Evolutionary conservation across 2,329 filamentous ascomycete species (phyloP), one percentile per base, ranked within the genome.

Genomic region (Cephalotrichum gorgonifer): DNA sequence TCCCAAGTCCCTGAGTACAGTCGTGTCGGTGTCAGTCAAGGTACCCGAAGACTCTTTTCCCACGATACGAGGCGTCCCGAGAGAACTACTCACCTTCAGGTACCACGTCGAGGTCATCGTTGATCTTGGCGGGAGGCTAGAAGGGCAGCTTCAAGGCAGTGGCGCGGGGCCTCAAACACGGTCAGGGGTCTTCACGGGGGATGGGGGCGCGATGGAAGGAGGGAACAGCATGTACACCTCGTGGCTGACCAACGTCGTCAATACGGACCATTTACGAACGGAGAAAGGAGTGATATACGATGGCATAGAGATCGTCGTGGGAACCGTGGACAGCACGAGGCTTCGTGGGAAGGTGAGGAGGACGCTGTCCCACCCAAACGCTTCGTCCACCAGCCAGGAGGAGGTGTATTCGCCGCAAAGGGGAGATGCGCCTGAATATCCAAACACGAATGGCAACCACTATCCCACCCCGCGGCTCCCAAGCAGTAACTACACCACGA

Each of bases 31-130:
- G 4, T 85, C 86, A 3, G 80, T 98, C 15, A 82, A 88, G 56
- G 79, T 97, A 3, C 93, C 93, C 0, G 88, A 95, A 54, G 88
- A 95, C 59, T 82, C 83, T 0, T 97, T 97, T 57, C 91, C 93
- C 0, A 95, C 90, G 2, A 97, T 97, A 53, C 82, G 81, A 26
- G 84, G 83, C 49, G 88, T 96, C 0, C 93, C 93, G 0, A 89
- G 91, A 3, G 84, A 87, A 30, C 93, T 97, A 83, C 93, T 98
- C 55, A 89, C 84, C 57, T 97, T 98, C 70, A 88, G 85, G 56
- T 97, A 98, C 60, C 87, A 90, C 56, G 77, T 96, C 20, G 93
- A 98, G 64, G 87, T 96, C 2, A 83, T 97, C 26, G 80, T 96
- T 22, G 93, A 98, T 61, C 74, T 97, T 1, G 90, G 93, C 43